A percentile compares a stretch with the other conserved stretches of the same genome.
phyloP scores from a whole-genome alignment of 306 rosid genomes.

The Gillenia trifoliata region DNA sequence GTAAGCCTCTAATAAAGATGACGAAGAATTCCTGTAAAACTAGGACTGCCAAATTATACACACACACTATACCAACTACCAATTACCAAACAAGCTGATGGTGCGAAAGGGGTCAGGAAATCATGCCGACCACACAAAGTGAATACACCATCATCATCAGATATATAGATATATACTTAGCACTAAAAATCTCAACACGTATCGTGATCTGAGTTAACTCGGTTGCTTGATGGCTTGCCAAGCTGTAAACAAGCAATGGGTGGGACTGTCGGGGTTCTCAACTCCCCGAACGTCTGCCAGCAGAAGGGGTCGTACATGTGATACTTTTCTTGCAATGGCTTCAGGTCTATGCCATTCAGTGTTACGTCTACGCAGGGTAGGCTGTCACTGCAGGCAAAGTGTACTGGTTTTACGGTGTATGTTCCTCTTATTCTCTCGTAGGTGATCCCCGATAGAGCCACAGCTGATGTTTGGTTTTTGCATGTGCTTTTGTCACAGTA shows the following conservation, averaged over 20 bases:
- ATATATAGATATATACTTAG: neutral
- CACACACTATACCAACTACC: slow-evolving; percentile 23
- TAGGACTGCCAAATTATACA: slow-evolving; percentile 41
- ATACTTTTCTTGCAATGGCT: slow-evolving; percentile 72
- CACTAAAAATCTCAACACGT: slow-evolving; percentile 39
- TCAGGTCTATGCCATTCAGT: slow-evolving; percentile 61
- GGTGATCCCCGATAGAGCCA: slow-evolving; percentile 79
- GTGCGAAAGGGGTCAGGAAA: slow-evolving; percentile 52
- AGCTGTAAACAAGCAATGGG: slow-evolving; percentile 77
- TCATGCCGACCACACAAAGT: slow-evolving; percentile 47
- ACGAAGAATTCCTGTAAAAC: slow-evolving; percentile 36
- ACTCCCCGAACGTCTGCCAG: slow-evolving; percentile 88
- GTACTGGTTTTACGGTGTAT: slow-evolving; percentile 80
- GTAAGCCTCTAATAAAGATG: slow-evolving; percentile 19
- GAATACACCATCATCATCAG: slow-evolving; percentile 26
- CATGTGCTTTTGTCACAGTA: slow-evolving; percentile 83
- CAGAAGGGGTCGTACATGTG: slow-evolving; percentile 80
- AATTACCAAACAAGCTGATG: slow-evolving; percentile 26
- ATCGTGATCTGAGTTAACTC: slow-evolving; percentile 67
- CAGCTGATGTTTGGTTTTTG: slow-evolving; percentile 73
- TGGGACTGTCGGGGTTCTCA: slow-evolving; percentile 73
- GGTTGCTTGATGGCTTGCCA: slow-evolving; percentile 80
- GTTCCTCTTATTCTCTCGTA: slow-evolving; percentile 90
- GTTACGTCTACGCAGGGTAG: slow-evolving; percentile 85
- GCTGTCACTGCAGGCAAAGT: slow-evolving; percentile 93